Conservation (phyloP, 2,329 filamentous ascomycete species). For the Teratosphaeria pseudoeucalypti region DNA sequence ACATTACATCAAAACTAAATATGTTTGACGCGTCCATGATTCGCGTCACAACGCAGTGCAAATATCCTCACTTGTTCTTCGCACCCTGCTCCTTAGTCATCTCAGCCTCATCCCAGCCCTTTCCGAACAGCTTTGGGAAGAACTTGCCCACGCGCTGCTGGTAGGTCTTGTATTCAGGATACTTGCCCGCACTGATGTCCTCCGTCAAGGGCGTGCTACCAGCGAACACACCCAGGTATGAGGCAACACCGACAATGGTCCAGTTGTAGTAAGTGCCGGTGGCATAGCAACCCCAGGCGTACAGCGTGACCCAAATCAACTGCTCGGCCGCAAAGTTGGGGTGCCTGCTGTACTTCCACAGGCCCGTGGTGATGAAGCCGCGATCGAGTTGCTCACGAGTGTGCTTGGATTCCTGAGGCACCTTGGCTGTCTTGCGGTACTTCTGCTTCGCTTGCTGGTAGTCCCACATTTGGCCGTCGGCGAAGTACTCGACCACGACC, state of each 20-base stretch:
- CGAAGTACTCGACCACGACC: conserved; percentile 62
- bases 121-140: conserved; percentile 47
- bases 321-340: conserved; percentile 95
- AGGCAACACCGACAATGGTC: conserved; percentile 59
- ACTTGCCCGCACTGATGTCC: conserved; percentile 67
- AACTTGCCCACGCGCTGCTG: conserved; percentile 76
- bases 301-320: conserved; percentile 75
- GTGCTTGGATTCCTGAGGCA: conserved; percentile 42
- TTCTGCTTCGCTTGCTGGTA: conserved; percentile 72
- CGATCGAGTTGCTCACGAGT: conserved; percentile 70
- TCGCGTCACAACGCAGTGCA: background rate
- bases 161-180: conserved; percentile 78
- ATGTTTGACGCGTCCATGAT: background rate
- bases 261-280: conserved; percentile 66
- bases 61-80: background rate
- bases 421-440: conserved; percentile 63
- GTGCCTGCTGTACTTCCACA: conserved; percentile 83
- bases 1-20: background rate
- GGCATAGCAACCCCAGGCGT: conserved; percentile 75
- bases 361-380: conserved; percentile 72
- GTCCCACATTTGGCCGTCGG: conserved; percentile 87
- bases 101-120: conserved; percentile 24
- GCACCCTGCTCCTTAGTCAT: conserved; percentile 6
- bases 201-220: conserved; percentile 84
- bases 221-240: conserved; percentile 74